A percentile compares a stretch with the other conserved stretches of the same genome.
phyloP scores from a whole-genome alignment of 2,329 filamentous ascomycete genomes.

The Clarireedia monteithiana region DNA sequence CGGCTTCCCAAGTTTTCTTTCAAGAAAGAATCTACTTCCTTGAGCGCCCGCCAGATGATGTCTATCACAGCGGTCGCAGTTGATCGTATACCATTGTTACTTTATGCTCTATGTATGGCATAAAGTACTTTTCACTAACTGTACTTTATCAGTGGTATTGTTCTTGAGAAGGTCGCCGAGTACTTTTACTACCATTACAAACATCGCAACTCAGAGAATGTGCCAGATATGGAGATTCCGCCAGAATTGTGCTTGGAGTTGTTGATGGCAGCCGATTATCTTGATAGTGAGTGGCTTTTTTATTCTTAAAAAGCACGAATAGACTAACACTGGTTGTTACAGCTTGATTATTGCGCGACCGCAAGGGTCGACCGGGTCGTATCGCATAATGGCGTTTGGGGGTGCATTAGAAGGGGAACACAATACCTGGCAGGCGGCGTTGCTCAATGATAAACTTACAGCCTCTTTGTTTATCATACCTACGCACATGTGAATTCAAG shows the following conservation, averaged over 20 bases:
- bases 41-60: no score
- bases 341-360: no score
- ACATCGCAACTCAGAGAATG: constrained; percentile 60
- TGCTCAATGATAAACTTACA: constrained; percentile 7
- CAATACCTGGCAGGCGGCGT: not conserved
- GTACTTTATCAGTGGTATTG: constrained; percentile 47
- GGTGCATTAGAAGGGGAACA: not conserved
- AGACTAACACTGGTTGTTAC: not conserved
- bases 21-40: not conserved
- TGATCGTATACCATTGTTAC: not conserved
- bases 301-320: not conserved
- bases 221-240: constrained; percentile 74
- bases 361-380: not conserved
- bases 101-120: not conserved
- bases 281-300: constrained; percentile 44
- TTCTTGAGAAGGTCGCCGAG: constrained; percentile 74
- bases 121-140: not conserved
- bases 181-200: constrained; percentile 80
- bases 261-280: constrained; percentile 68
- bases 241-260: constrained; percentile 72
- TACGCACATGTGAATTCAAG: not conserved
- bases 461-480: constrained; percentile 2
- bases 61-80: no score
- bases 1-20: not conserved
- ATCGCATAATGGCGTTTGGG: not conserved